phyloP scores from a whole-genome alignment of 108 stramenopile species.

The Skeletonema menzelii region DNA sequence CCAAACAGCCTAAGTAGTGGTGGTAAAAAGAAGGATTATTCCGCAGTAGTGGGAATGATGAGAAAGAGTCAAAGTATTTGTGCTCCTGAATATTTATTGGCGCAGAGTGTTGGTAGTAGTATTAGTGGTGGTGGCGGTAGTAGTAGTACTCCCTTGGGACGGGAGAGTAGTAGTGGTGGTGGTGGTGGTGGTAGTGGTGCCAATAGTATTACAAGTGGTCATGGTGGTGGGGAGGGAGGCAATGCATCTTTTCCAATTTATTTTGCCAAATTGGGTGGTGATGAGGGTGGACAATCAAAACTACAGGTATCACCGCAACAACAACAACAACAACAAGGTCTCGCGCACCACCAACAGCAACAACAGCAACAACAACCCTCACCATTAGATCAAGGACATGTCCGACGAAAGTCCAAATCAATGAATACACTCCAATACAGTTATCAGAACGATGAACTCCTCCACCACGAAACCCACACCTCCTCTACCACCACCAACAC shows the following conservation, averaged over 20 bases:
- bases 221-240: not conserved
- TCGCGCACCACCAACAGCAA: not conserved
- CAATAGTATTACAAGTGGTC: no score
- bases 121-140: not conserved
- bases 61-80: not conserved
- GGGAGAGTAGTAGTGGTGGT: not conserved
- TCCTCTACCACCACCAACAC: not conserved
- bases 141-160: not conserved
- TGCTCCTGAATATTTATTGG: not conserved
- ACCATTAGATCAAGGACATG: not conserved
- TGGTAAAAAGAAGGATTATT: not conserved
- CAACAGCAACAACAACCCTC: not conserved
- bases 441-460: conserved; percentile 3
- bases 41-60: not conserved
- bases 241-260: not conserved
- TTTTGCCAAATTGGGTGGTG: not conserved
- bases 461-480: not conserved
- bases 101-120: no score
- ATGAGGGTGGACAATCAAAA: no score
- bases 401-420: conserved; percentile 16
- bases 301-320: not conserved
- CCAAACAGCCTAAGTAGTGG: not conserved
- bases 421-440: conserved; percentile 33
- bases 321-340: not conserved
- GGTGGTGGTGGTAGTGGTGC: not conserved